These are phyloP conservation scores for Cryptococcus sp. DNA, from an alignment of 1,284 basidiomycete species.

Conservation along the genomic window DNA sequence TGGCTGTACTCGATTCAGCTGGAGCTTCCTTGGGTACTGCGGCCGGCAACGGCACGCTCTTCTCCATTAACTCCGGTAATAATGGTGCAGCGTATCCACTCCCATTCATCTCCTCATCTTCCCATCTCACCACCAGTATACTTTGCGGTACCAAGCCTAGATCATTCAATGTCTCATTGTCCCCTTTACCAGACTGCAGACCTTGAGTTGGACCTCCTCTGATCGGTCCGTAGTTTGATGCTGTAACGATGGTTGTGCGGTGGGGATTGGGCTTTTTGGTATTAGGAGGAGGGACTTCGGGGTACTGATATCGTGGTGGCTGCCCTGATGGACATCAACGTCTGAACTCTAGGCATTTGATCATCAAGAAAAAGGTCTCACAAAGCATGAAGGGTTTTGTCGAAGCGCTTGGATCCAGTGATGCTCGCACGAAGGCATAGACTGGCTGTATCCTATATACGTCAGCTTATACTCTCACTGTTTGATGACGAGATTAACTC, in stretches of 20 bases:
- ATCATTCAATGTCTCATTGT: constrained; percentile 35
- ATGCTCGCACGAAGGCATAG: constrained; percentile 42
- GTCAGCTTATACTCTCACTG: background rate
- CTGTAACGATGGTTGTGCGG: constrained; percentile 26
- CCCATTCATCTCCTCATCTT: constrained; percentile 43
- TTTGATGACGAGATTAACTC: constrained; percentile 7
- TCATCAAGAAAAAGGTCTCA: constrained; percentile 10
- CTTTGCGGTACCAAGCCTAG: constrained; percentile 47
- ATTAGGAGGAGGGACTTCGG: constrained; percentile 33
- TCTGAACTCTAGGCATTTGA: background rate
- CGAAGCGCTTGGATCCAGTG: constrained; percentile 21
- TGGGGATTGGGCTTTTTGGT: constrained; percentile 8
- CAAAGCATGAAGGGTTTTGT: constrained; percentile 41
- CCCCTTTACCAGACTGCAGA: constrained; percentile 35
- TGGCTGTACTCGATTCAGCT: background rate
- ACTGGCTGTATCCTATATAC: constrained; percentile 42
- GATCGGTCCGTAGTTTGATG: constrained; percentile 33
- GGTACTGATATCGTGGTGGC: constrained; percentile 41
- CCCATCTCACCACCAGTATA: constrained; percentile 41
- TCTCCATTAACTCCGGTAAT: constrained; percentile 29
- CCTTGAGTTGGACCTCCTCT: constrained; percentile 20
- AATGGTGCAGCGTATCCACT: constrained; percentile 38
- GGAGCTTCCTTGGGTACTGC: constrained; percentile 12
- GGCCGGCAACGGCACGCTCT: constrained; percentile 38
- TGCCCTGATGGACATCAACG: constrained; percentile 24